phyloP scores from a whole-genome alignment of 2,329 filamentous ascomycete genomes.

The Arthrobotrys iridis region DNA sequence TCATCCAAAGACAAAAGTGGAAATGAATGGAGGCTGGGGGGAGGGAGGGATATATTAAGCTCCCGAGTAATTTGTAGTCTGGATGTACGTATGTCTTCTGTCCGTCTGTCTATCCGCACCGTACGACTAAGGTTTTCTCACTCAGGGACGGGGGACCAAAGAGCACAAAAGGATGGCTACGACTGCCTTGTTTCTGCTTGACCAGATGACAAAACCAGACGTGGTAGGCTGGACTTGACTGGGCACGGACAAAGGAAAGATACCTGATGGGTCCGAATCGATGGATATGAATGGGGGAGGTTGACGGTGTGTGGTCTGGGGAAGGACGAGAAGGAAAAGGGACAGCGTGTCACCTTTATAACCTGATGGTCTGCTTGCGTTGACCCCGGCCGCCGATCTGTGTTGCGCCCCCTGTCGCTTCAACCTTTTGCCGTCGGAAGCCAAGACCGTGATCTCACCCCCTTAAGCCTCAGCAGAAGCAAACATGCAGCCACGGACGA shows the following conservation, averaged over 20 bases:
- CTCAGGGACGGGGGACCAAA: neutral
- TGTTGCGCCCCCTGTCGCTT: slow-evolving; percentile 1
- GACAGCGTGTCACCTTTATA: slow-evolving; percentile 50
- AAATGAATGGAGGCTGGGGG: slow-evolving; percentile 1
- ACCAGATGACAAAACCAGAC: neutral
- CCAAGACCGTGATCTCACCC: slow-evolving; percentile 50
- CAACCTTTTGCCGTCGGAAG: slow-evolving; percentile 51
- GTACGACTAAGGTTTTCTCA: neutral
- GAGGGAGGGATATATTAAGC: neutral
- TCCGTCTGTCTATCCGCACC: no score
- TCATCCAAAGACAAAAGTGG: neutral
- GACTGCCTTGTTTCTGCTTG: slow-evolving; percentile 3
- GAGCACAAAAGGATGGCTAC: neutral
- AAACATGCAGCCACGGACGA: slow-evolving; percentile 9
- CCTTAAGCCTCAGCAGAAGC: slow-evolving; percentile 34
- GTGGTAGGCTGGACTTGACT: slow-evolving; percentile 14
- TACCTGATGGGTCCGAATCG: neutral
- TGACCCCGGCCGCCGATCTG: slow-evolving; percentile 27
- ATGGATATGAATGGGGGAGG: neutral
- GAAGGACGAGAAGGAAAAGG: slow-evolving; percentile 15
- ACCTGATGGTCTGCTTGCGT: slow-evolving; percentile 27
- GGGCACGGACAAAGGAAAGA: slow-evolving; percentile 1
- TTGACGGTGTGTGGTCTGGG: slow-evolving; percentile 9
- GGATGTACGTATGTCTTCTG: no score
- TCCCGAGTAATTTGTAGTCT: no score